Evolutionary conservation across 2,329 filamentous ascomycete genomes (phyloP).

Genomic region (Alternaria postmessia): DNA sequence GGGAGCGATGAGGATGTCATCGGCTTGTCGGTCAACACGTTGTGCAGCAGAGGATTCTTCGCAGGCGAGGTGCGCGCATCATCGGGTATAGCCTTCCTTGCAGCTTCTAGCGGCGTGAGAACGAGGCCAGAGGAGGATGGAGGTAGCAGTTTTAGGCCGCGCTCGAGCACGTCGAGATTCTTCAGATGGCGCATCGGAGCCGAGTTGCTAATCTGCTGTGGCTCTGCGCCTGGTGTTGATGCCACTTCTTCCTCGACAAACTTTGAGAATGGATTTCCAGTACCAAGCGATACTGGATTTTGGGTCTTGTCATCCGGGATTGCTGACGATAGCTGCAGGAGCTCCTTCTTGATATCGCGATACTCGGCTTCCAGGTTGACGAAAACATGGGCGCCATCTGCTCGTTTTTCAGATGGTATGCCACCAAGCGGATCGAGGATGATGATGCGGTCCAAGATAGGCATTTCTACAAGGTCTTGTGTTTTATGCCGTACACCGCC

Average conservation of each 20-base stretch:
- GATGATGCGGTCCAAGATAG: conserved; percentile 80
- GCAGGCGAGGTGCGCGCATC: conserved; percentile 66
- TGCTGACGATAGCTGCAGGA: conserved; percentile 51
- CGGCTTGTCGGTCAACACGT: conserved; percentile 93
- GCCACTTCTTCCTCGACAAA: conserved; percentile 48
- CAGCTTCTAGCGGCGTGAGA: conserved; percentile 84
- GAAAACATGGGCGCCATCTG: conserved; percentile 77
- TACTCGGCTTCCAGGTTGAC: conserved; percentile 95
- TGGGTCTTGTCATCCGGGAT: conserved; percentile 18
- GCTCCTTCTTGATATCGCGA: conserved; percentile 69
- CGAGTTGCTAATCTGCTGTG: conserved; percentile 23
- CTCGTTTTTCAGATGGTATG: conserved; percentile 71
- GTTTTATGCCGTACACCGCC: conserved; percentile 30
- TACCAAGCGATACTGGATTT: conserved; percentile 28
- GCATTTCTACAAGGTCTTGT: conserved; percentile 40
- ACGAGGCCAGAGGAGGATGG: conserved; percentile 86
- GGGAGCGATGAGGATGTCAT: conserved; percentile 91
- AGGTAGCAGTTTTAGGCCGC: conserved; percentile 78
- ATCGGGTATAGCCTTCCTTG: conserved; percentile 56
- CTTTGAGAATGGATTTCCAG: conserved; percentile 56
- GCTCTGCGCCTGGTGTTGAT: conserved; percentile 23
- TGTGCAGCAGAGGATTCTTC: conserved; percentile 91
- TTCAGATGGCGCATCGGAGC: conserved; percentile 61
- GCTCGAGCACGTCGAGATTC: conserved; percentile 77
- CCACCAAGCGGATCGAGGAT: conserved; percentile 87